Evolutionary conservation across 495 filamentous ascomycete genomes (phyloP).

Genomic region (Aspergillus wentii): DNA sequence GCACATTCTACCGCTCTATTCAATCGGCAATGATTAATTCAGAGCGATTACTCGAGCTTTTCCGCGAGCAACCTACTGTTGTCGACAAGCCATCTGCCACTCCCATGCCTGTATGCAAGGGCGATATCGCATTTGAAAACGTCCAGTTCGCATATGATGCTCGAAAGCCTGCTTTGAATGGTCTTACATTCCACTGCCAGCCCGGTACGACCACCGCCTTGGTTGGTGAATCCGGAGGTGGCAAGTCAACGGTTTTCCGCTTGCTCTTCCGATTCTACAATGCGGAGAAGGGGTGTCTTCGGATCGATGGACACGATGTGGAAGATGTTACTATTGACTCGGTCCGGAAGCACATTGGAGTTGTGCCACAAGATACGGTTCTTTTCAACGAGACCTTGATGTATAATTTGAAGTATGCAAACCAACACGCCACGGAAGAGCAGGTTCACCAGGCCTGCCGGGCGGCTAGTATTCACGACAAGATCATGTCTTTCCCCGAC

Average conservation of each 20-base stretch:
- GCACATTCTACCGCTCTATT: slow-evolving; percentile 93
- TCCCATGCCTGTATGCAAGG: slow-evolving; percentile 59
- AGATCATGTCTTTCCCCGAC: slow-evolving; percentile 90
- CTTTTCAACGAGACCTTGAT: slow-evolving; percentile 96
- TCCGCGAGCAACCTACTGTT: slow-evolving; percentile 91
- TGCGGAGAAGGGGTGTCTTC: slow-evolving; percentile 66
- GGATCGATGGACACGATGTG: slow-evolving; percentile 79
- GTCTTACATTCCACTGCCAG: slow-evolving; percentile 72
- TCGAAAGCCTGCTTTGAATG: slow-evolving; percentile 79
- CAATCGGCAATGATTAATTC: slow-evolving; percentile 97
- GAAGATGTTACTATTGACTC: slow-evolving; percentile 87
- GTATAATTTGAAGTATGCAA: slow-evolving; percentile 96
- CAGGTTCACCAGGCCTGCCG: slow-evolving; percentile 85
- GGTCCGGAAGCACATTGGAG: slow-evolving; percentile 83
- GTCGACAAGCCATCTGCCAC: slow-evolving; percentile 57
- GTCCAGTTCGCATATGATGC: slow-evolving; percentile 89
- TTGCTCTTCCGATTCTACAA: slow-evolving; percentile 96
- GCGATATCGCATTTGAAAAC: slow-evolving; percentile 78
- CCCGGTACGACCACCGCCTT: slow-evolving; percentile 93
- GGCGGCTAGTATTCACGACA: slow-evolving; percentile 92
- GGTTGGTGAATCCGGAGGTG: slow-evolving; percentile 93
- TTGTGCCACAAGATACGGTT: slow-evolving; percentile 94
- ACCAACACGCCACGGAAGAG: slow-evolving; percentile 77
- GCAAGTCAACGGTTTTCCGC: slow-evolving; percentile 96
- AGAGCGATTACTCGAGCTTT: slow-evolving; percentile 89